Base-by-base conservation (phyloP, 768 basidiomycete species). In the Lanmaoa pseudosensibilis region DNA sequence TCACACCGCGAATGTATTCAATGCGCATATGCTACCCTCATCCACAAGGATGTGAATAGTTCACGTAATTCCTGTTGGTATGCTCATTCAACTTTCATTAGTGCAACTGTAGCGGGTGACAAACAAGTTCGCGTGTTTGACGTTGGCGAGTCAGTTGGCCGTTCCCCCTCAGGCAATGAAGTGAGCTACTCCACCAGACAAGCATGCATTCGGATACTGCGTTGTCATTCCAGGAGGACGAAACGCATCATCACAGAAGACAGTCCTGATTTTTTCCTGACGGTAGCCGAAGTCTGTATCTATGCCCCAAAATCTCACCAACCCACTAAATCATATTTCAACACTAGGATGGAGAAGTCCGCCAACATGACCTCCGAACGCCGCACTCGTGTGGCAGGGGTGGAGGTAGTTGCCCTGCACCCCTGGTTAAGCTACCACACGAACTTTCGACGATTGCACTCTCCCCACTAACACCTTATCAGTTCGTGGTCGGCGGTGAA, bases 1-100 rank as follows among this genome's bases (percentile, higher is more conserved):
- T 4, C 93, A 96, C 69, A 80, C 74, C 45, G 84, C 80, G 13
- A 96, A 96, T 65, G 91, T 96, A 45, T 96, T 96, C 76, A 90
- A 86, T 61, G 84, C 82, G 0, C 83, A 90, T 45, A 86, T 91
- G 79, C 76, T 96, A 2, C 91, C 92, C 0, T 75, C 82, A 60
- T 90, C 90, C 12, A 81, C 85, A n/a, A 82, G 84, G 50, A 88
- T 95, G 84, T 92, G 70, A 76, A 83, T 67, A 57, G 57, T 46
- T 33, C 61, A 51, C 55, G 32, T 46, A 46, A 55, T 53, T 50
- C 19, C 27, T 23, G 15, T 44, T n/a, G n/a, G 18, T 30, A 48
- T 52, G 39, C 56, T 64, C 55, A 63, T 45, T 4, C 46, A 23
- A 38, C 41, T 50, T 39, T 43, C 43, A 51, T 19, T 48, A 90